Percentiles rank a stretch among this genome's conserved stretches.
These are phyloP conservation scores for Spergularia azorica DNA, from an alignment of 179 eudicot species.

Conservation along the genomic window DNA sequence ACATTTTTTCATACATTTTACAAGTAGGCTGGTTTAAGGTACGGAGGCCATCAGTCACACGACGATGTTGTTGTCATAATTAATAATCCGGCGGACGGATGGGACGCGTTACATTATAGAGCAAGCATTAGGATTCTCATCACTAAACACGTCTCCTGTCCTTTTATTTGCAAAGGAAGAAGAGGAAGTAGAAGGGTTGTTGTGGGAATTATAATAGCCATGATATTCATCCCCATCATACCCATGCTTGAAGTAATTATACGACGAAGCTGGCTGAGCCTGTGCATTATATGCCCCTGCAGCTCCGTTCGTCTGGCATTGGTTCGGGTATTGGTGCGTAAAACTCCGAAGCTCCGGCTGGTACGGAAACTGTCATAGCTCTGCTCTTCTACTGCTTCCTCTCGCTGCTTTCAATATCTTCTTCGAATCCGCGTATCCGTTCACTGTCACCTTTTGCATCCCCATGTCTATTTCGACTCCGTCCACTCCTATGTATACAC, in stretches of 20 bases:
- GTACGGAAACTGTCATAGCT: conserved; percentile 63
- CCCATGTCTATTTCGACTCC: conserved; percentile 72
- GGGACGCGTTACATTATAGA: conserved; percentile 47
- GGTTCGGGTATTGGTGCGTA: conserved; percentile 36
- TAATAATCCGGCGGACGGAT: no score
- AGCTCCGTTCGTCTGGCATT: conserved; percentile 32
- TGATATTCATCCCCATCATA: conserved; percentile 46
- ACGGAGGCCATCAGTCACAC: no score
- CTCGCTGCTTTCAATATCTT: conserved; percentile 61
- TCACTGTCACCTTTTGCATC: conserved; percentile 72
- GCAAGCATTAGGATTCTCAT: conserved; percentile 81
- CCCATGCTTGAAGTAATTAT: conserved; percentile 82
- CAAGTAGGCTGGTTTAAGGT: no score
- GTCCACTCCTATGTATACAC: conserved; percentile 52
- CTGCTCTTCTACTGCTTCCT: conserved; percentile 65
- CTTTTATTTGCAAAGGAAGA: conserved; percentile 39
- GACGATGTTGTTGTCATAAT: no score
- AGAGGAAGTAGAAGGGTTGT: conserved; percentile 14
- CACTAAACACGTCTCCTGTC: conserved; percentile 70
- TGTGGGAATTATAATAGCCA: conserved; percentile 27
- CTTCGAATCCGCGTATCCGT: conserved; percentile 60
- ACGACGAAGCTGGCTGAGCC: conserved; percentile 47
- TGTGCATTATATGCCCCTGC: conserved; percentile 26
- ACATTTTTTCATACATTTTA: no score
- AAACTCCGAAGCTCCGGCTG: conserved; percentile 49